Evolutionary conservation across 2,329 filamentous ascomycete species (phyloP).

Genomic region (Pestalotiopsis sp.): DNA sequence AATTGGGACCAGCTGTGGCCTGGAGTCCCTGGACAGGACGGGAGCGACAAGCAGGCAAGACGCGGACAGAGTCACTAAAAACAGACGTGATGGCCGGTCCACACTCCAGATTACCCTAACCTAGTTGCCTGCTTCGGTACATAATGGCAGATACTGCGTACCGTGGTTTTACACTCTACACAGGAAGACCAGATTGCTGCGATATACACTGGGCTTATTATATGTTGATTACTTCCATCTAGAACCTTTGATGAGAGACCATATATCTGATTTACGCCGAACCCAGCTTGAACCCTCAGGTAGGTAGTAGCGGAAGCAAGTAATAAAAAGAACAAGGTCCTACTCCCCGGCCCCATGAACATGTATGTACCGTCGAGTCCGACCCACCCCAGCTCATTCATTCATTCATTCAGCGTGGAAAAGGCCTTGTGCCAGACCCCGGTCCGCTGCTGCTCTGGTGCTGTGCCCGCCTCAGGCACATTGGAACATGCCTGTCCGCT

Average conservation of each 20-base stretch:
- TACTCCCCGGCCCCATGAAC: not conserved
- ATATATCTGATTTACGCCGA: too few species aligned
- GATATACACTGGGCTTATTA: too few species aligned
- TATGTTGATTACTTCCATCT: too few species aligned
- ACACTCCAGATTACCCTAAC: not conserved
- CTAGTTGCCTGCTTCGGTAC: not conserved
- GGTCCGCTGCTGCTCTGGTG: not conserved
- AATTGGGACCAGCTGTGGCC: not conserved
- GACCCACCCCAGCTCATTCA: not conserved
- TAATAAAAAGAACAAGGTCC: too few species aligned
- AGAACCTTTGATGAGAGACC: too few species aligned
- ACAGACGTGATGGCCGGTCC: not conserved
- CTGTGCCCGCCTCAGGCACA: conserved; percentile 11
- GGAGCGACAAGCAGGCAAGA: not conserved
- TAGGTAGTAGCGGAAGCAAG: too few species aligned
- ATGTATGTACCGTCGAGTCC: not conserved
- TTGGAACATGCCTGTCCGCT: not conserved
- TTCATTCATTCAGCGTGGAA: not conserved
- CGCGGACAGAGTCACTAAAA: not conserved
- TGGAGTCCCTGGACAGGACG: not conserved
- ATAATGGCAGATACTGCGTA: not conserved
- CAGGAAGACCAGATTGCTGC: too few species aligned
- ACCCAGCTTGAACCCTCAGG: too few species aligned
- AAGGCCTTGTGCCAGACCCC: not conserved
- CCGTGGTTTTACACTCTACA: too few species aligned